These are phyloP conservation scores for Wickerhamiella sergipiensis DNA, from an alignment of 805 yeast genomes.

Conservation along the genomic window DNA sequence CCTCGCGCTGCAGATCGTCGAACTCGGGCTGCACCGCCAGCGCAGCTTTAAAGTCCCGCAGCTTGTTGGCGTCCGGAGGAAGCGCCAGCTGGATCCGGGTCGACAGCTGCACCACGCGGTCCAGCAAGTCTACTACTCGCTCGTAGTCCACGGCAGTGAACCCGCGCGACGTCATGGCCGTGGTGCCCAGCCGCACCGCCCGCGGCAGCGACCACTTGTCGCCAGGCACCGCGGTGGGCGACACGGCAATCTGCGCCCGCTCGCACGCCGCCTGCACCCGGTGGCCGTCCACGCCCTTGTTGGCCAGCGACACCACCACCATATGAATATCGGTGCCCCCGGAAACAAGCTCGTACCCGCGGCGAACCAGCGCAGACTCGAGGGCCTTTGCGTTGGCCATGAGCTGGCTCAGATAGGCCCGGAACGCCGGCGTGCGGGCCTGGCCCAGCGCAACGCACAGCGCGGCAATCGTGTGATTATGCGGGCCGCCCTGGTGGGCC, in stretches of 20 bases:
- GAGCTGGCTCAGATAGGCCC: conserved; percentile 77
- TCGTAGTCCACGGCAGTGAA: conserved; percentile 75
- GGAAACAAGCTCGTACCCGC: conserved; percentile 73
- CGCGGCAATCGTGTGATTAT: conserved; percentile 96
- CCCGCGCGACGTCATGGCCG: conserved; percentile 98
- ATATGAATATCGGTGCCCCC: conserved; percentile 96
- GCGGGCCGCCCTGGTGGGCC: conserved; percentile 99
- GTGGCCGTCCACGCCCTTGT: conserved; percentile 87
- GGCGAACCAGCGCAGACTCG: conserved; percentile 54
- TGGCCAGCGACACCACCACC: conserved; percentile 70
- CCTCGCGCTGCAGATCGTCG: conserved; percentile 15
- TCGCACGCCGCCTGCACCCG: conserved; percentile 92
- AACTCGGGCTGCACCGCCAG: conserved; percentile 30
- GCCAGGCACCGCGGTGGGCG: conserved; percentile 96
- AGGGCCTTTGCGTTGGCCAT: conserved; percentile 73
- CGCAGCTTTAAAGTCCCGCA: conserved; percentile 86
- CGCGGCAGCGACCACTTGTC: conserved; percentile 94
- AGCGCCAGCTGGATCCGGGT: conserved; percentile 58
- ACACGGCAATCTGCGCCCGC: conserved; percentile 83
- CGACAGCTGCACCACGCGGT: conserved; percentile 63
- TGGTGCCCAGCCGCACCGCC: conserved; percentile 94
- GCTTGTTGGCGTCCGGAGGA: conserved; percentile 85
- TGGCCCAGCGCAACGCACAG: conserved; percentile 93
- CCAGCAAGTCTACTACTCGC: conserved; percentile 65
- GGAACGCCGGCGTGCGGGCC: conserved; percentile 80